Conservation (phyloP, 768 basidiomycete species). For the Megacollybia marginata region DNA sequence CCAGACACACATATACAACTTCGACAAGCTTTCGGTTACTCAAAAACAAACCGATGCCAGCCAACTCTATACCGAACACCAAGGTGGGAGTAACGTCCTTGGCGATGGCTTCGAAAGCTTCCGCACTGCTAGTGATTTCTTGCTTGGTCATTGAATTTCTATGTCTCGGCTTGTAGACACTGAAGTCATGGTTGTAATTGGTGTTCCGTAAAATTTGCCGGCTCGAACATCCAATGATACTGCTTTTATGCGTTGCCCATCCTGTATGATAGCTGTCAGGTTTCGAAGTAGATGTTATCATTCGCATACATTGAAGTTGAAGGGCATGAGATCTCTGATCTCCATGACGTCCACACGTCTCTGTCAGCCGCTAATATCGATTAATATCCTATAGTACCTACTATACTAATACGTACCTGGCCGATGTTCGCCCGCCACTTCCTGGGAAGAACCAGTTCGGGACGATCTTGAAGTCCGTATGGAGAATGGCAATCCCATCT, state of each 20-base stretch:
- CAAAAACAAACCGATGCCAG: conserved; percentile 88
- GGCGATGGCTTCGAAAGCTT: conserved; percentile 79
- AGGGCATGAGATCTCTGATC: conserved; percentile 86
- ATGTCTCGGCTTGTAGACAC: conserved; percentile 77
- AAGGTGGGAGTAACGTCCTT: conserved; percentile 66
- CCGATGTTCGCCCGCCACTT: conserved; percentile 73
- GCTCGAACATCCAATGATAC: conserved; percentile 92
- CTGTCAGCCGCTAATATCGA: conserved; percentile 53
- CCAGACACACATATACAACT: conserved; percentile 80
- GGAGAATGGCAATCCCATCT: conserved; percentile 79
- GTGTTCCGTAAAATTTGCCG: conserved; percentile 82
- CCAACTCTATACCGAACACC: conserved; percentile 65
- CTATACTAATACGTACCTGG: background rate
- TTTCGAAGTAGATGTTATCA: background rate
- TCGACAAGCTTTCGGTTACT: conserved; percentile 84
- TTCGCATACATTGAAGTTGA: conserved; percentile 66
- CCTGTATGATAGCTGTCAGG: conserved; percentile 23
- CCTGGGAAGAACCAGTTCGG: conserved; percentile 48
- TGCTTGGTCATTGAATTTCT: conserved; percentile 48
- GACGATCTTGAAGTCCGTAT: conserved; percentile 58
- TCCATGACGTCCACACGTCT: conserved; percentile 87
- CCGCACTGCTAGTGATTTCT: conserved; percentile 63
- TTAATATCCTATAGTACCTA: conserved; percentile 33
- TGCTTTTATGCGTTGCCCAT: conserved; percentile 46
- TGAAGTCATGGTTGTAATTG: conserved; percentile 77